Evolutionary conservation across 148 eudicot genomes (phyloP), one percentile per base, ranked within the genome.

Genomic region (Silene uniflora): DNA sequence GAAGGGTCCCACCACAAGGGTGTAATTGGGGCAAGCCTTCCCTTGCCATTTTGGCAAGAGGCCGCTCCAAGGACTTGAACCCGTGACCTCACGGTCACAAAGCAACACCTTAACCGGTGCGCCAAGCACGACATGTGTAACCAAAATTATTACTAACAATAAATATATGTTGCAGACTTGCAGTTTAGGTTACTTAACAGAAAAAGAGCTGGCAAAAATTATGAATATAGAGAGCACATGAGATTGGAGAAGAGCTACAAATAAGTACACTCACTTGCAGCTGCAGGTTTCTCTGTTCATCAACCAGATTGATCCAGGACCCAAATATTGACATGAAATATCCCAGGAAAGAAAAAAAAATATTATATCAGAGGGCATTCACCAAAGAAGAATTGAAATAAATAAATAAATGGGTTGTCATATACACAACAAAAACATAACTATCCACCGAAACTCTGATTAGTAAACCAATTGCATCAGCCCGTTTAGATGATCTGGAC

Each of bases 251-350:
- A 49, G 19, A 52, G 61, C 13, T 63, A 62, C 21, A 16, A 32
- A 11, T 18, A 79, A 49, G n/a, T 54, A 61, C 62, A 91, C 97
- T 90, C 84, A 93, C 98, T 84, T 80, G 91, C 83, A 55, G 93
- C 95, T 58, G 98, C 97, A 24, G 98, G 98, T 85, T 93, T 93
- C 86, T 93, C 98, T 91, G 78, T 85, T 73, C 76, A 83, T 79
- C 85, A 80, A 72, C 78, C 70, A 66, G 62, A 71, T 74, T 47
- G 76, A 76, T 25, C 85, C 87, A 81, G 81, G 73, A 81, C 69
- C 78, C 80, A 59, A 82, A 70, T 61, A 74, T 27, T 71, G 65
- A 75, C 82, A 83, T 74, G 64, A 74, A 77, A 81, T 17, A 71
- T 39, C 19, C 19, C 29, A 32, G 14, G 47, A 23, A 60, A 73